These are phyloP conservation scores for Aureobasidium uvarum DNA, from an alignment of 2,329 filamentous ascomycete species.

Conservation along the genomic window DNA sequence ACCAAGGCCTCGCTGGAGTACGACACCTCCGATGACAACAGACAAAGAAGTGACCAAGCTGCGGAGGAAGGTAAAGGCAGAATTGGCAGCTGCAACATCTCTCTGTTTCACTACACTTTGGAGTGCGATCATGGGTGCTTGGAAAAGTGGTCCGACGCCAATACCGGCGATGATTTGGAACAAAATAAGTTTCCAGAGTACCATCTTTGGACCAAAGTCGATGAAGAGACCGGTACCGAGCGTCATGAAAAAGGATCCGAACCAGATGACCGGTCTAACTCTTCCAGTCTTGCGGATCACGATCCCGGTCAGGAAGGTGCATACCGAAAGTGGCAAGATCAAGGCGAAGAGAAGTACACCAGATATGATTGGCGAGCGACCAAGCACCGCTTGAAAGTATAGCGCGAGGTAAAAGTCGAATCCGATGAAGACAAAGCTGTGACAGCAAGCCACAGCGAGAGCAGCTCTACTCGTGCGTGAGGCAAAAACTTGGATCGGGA, in stretches of 20 bases:
- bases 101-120: constrained; percentile 53
- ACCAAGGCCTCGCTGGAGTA: constrained; percentile 50
- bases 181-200: constrained; percentile 45
- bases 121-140: constrained; percentile 56
- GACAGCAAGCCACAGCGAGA: constrained; percentile 34
- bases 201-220: constrained; percentile 40
- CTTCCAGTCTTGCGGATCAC: constrained; percentile 51
- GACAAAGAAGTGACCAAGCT: constrained; percentile 49
- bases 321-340: constrained; percentile 58
- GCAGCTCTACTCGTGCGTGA: constrained; percentile 13
- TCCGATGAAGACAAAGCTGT: constrained; percentile 59
- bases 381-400: constrained; percentile 68
- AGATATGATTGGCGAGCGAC: constrained; percentile 59
- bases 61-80: constrained; percentile 51
- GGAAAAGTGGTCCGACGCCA: constrained; percentile 54
- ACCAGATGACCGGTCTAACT: constrained; percentile 49
- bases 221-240: constrained; percentile 52
- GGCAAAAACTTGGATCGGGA: constrained; percentile 34
- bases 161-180: constrained; percentile 53
- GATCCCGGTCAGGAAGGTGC: constrained; percentile 49
- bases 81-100: constrained; percentile 53
- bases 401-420: constrained; percentile 70
- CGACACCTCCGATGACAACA: constrained; percentile 51
- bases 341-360: constrained; percentile 52
- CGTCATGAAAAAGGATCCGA: constrained; percentile 45